Conservation (phyloP, 257 asterid genomes). For the Nicotiana paniculata region DNA sequence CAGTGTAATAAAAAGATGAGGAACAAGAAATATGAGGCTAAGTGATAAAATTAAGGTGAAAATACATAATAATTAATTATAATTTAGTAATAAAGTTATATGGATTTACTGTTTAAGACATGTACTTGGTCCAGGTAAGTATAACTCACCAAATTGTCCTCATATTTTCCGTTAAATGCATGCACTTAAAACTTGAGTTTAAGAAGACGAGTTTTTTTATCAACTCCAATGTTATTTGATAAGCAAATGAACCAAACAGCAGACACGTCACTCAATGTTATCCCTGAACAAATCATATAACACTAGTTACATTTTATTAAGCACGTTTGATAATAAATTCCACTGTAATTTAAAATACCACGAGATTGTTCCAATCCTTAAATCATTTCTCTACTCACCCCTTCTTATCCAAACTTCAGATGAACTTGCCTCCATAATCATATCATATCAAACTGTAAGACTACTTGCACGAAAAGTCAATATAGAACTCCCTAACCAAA, state of each 20-base stretch:
- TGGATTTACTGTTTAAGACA: too few relatives aligned
- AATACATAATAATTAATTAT: background rate
- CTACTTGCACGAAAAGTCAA: too few relatives aligned
- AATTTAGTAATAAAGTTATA: background rate
- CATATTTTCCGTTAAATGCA: background rate
- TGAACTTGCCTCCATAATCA: background rate
- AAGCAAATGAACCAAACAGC: background rate
- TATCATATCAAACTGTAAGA: too few relatives aligned
- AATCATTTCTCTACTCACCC: background rate
- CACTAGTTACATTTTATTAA: background rate
- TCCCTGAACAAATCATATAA: background rate
- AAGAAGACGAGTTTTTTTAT: background rate
- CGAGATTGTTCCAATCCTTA: too few relatives aligned
- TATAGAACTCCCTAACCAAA: background rate
- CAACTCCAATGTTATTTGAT: background rate
- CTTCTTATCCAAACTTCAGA: background rate
- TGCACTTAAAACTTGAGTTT: background rate
- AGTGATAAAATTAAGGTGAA: background rate
- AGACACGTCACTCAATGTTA: background rate
- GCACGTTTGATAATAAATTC: background rate
- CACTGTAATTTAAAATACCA: too few relatives aligned
- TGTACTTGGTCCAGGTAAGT: background rate
- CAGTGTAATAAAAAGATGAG: too few relatives aligned
- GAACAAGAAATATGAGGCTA: too few relatives aligned
- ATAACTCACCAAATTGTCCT: background rate